Conservation (phyloP, 2,329 filamentous ascomycete species). For the Colletotrichum shisoi region DNA sequence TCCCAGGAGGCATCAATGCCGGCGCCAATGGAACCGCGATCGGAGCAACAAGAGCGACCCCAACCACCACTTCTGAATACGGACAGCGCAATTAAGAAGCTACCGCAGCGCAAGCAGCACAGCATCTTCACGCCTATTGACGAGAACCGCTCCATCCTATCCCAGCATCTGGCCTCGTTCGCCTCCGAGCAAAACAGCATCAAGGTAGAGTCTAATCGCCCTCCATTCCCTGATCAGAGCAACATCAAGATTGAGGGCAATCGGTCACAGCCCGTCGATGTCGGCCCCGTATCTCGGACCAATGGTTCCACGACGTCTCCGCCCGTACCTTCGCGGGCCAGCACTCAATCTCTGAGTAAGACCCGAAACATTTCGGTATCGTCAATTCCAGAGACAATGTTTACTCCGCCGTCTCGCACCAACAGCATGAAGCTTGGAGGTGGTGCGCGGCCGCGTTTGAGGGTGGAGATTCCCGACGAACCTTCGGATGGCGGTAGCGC, state of each 20-base stretch:
- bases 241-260: slow-evolving; percentile 45
- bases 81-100: slow-evolving; percentile 63
- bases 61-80: slow-evolving; percentile 60
- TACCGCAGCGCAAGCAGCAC: slow-evolving; percentile 80
- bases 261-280: slow-evolving; percentile 72
- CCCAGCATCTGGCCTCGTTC: slow-evolving; percentile 79
- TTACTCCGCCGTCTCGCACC: slow-evolving; percentile 77
- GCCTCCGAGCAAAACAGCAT: slow-evolving; percentile 58
- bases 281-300: slow-evolving; percentile 61
- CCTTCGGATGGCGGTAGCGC: slow-evolving; percentile 78
- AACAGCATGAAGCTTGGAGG: slow-evolving; percentile 74
- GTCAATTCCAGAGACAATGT: slow-evolving; percentile 68
- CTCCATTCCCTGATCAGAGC: slow-evolving; percentile 37
- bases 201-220: slow-evolving; percentile 49
- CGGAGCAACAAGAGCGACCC: slow-evolving; percentile 58
- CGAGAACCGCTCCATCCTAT: slow-evolving; percentile 85
- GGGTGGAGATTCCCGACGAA: slow-evolving; percentile 94
- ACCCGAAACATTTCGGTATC: slow-evolving; percentile 63
- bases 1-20: slow-evolving; percentile 61
- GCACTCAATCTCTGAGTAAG: slow-evolving; percentile 60
- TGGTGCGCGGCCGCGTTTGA: slow-evolving; percentile 80
- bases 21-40: slow-evolving; percentile 57
- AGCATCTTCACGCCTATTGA: slow-evolving; percentile 99
- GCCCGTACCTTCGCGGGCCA: slow-evolving; percentile 59
- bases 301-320: slow-evolving; percentile 63